Base-by-base conservation (phyloP, 2,329 filamentous ascomycete species). In the Diaporthe vaccinii region DNA sequence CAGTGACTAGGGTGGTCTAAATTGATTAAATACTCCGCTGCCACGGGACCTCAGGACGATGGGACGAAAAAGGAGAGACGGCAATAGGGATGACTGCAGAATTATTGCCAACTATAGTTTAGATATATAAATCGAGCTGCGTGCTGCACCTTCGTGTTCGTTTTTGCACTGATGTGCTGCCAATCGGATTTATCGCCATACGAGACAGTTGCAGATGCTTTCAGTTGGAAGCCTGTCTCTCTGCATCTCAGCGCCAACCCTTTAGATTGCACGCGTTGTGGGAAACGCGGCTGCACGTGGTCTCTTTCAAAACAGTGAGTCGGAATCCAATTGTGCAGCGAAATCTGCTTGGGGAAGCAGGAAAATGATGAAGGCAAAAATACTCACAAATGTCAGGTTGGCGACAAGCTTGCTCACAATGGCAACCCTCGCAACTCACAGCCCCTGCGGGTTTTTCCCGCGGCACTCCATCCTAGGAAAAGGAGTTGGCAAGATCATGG, bases 1-100 rank as follows among this genome's bases (percentile, higher is more conserved):
- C 46, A 68, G 65, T 68, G 34, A 36, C 46, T 39, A 36, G 46
- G 61, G 61, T 65, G 41, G 28, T 25, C 17, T 65, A 49, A 46
- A 65, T 68, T 68, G 46, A 68, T 53, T 53, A 68, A 68, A 53
- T 68, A 53, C 46, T 68, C 65, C 65, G 65, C 49, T 68, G 46
- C 65, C 31, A 53, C 65, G 22, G 46, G 44, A 53, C 22, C 65
- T 28, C 41, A 12, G 14, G 3, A 28, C 14, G 46, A 53, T 68
- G 46, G 65, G 65, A 68, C 10, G 65, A 68, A 53, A 53, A 22
- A 39, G 12, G 46, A 53, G 22, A 15, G 44, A 53, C 31, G 65
- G 46, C 65, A 68, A 15, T 53, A 28, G 22, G 14, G 46, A 68
- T 28, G 44, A 53, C 65, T 39, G 44, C 22, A 28, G 22, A 0